These are phyloP conservation scores for Scopulariopsis brevicaulis DNA, from an alignment of 2,329 filamentous ascomycete species.

Conservation along the genomic window DNA sequence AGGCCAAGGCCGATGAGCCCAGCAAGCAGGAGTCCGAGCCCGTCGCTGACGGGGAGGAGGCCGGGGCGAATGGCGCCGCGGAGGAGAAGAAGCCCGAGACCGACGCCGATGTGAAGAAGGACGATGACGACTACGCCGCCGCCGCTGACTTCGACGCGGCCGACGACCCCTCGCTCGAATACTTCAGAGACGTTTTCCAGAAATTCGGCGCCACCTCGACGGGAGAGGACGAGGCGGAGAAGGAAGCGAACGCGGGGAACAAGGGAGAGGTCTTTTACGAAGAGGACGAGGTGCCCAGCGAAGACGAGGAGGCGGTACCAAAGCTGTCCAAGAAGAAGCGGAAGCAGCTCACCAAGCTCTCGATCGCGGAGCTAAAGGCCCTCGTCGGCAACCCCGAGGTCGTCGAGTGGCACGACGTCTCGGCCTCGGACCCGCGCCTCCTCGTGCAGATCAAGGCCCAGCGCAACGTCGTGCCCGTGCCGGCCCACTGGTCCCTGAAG, in stretches of 20 bases:
- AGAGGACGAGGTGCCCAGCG: conserved; percentile 76
- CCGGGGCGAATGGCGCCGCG: conserved; percentile 15
- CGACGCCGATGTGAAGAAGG: conserved; percentile 14
- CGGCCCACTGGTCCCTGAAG: conserved; percentile 89
- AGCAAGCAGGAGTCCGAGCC: conserved; percentile 25
- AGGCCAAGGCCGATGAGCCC: conserved; percentile 24
- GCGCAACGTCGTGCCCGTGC: conserved; percentile 91
- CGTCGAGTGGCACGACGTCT: conserved; percentile 95
- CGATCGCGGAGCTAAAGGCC: conserved; percentile 90
- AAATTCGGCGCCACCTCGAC: conserved; percentile 61
- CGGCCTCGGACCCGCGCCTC: conserved; percentile 76
- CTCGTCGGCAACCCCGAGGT: conserved; percentile 84
- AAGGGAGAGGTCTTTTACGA: conserved; percentile 79
- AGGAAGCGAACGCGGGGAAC: conserved; percentile 56
- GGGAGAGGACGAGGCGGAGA: conserved; percentile 49
- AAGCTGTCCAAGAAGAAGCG: conserved; percentile 91
- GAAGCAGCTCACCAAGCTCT: conserved; percentile 84
- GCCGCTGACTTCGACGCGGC: conserved; percentile 23
- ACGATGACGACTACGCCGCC: conserved; percentile 18
- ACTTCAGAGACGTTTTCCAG: conserved; percentile 73
- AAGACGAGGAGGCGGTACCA: conserved; percentile 60
- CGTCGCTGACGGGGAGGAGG: conserved; percentile 27
- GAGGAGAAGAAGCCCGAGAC: conserved; percentile 1
- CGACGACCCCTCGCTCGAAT: conserved; percentile 68
- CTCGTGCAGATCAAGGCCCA: conserved; percentile 92